These are phyloP conservation scores for Pythium aristosporum DNA, from an alignment of 352 stramenopile species.

Conservation along the genomic window DNA sequence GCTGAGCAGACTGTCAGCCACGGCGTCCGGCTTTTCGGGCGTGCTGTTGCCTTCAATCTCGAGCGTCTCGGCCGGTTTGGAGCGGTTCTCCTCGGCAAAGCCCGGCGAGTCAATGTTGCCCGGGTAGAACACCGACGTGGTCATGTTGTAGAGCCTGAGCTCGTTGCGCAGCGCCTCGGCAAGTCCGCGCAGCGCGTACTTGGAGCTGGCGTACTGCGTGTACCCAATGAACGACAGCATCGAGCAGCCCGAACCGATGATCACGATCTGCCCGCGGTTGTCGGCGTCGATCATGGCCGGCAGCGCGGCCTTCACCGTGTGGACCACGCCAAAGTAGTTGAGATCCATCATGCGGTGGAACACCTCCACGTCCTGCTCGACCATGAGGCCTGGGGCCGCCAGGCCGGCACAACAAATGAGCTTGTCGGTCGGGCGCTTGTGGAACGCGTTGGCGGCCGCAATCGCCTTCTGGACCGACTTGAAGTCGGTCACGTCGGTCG, in stretches of 20 bases:
- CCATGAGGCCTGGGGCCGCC: slow-evolving; percentile 65
- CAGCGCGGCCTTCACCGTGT: slow-evolving; percentile 79
- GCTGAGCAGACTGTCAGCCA: slow-evolving; percentile 67
- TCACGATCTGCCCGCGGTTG: slow-evolving; percentile 63
- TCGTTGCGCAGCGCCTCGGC: slow-evolving; percentile 80
- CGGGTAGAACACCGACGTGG: slow-evolving; percentile 76
- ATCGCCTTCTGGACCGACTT: slow-evolving; percentile 60
- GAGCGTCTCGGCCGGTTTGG: slow-evolving; percentile 69
- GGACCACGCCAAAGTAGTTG: slow-evolving; percentile 85
- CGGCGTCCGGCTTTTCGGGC: slow-evolving; percentile 48
- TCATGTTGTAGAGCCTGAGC: slow-evolving; percentile 67
- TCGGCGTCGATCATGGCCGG: slow-evolving; percentile 66
- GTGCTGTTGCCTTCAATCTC: slow-evolving; percentile 69
- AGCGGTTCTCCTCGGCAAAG: slow-evolving; percentile 72
- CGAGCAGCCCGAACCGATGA: slow-evolving; percentile 67
- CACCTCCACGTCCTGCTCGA: slow-evolving; percentile 68
- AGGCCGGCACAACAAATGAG: slow-evolving; percentile 69
- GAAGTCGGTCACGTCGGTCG: slow-evolving; percentile 71
- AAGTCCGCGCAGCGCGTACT: slow-evolving; percentile 81
- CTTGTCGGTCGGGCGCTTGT: slow-evolving; percentile 65
- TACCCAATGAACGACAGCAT: slow-evolving; percentile 85
- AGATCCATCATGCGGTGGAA: slow-evolving; percentile 84
- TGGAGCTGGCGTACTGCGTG: slow-evolving; percentile 73
- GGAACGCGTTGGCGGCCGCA: slow-evolving; percentile 62
- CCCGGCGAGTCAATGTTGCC: slow-evolving; percentile 84